These are phyloP conservation scores for Penicillium concentricum DNA, from an alignment of 2,329 filamentous ascomycete species.

Conservation along the genomic window DNA sequence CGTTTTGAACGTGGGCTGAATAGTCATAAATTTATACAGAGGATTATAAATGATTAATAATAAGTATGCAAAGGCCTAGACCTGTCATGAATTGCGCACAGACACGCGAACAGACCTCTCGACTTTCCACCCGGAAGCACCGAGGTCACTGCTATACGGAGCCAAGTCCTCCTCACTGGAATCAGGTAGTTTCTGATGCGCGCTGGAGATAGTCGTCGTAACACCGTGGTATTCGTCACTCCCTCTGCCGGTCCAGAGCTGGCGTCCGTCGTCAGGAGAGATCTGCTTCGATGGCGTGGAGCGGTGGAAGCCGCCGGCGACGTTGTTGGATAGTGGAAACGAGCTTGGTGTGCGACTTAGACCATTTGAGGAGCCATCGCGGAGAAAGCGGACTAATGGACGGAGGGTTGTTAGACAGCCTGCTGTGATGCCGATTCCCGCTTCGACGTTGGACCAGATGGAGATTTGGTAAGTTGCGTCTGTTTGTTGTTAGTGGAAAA, in stretches of 20 bases:
- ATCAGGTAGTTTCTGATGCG: constrained; percentile 7
- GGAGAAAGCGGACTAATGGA: constrained; percentile 43
- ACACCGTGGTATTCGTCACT: constrained; percentile 22
- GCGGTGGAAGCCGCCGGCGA: constrained; percentile 11
- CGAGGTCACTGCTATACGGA: background rate
- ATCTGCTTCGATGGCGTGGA: constrained; percentile 8
- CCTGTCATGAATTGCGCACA: constrained; percentile 13
- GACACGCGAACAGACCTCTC: constrained; percentile 23
- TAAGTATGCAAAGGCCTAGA: background rate
- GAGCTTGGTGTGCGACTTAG: constrained; percentile 16
- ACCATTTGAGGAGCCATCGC: constrained; percentile 21
- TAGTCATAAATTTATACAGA: background rate
- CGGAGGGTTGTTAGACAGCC: constrained; percentile 40
- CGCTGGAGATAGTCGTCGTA: constrained; percentile 25
- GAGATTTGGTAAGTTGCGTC: constrained; percentile 47
- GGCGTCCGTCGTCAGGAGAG: constrained; percentile 4
- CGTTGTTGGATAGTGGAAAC: constrained; percentile 18
- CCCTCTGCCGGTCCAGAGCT: constrained; percentile 21
- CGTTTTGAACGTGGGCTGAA: background rate
- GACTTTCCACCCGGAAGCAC: constrained; percentile 17
- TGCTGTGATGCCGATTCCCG: constrained; percentile 39
- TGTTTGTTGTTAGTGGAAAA: constrained; percentile 21
- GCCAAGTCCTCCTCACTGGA: constrained; percentile 26
- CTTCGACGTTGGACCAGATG: constrained; percentile 38
- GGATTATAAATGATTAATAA: background rate